phyloP scores from a whole-genome alignment of 805 yeast genomes.

The Ogataea paradorogensis region DNA sequence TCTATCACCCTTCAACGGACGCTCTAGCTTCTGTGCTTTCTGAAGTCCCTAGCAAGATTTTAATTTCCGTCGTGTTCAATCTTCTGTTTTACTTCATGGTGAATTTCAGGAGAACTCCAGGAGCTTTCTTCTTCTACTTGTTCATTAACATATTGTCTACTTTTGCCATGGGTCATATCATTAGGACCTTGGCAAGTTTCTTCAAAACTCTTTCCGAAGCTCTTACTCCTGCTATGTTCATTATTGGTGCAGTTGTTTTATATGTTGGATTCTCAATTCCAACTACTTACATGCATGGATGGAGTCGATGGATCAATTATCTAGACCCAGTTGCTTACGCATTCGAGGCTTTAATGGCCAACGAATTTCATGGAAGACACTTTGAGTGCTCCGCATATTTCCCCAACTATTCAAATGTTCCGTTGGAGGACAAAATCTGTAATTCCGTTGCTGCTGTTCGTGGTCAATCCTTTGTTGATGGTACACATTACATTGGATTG shows the following conservation, averaged over 20 bases:
- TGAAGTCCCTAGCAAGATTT: constrained; percentile 51
- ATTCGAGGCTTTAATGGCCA: constrained; percentile 54
- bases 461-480: constrained; percentile 41
- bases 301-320: constrained; percentile 67
- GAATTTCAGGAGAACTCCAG: constrained; percentile 49
- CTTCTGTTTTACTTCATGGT: constrained; percentile 51
- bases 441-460: constrained; percentile 45
- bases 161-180: constrained; percentile 51
- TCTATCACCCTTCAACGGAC: constrained; percentile 58
- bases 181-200: constrained; percentile 52
- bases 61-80: constrained; percentile 46
- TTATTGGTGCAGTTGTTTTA: constrained; percentile 46
- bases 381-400: constrained; percentile 44
- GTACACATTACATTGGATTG: constrained; percentile 50
- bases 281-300: constrained; percentile 52
- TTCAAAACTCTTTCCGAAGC: constrained; percentile 49
- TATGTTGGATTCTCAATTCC: constrained; percentile 62
- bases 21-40: constrained; percentile 61
- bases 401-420: constrained; percentile 43
- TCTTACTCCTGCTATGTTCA: constrained; percentile 55
- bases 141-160: constrained; percentile 43
- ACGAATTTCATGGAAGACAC: constrained; percentile 47
- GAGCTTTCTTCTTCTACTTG: constrained; percentile 52
- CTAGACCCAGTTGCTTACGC: constrained; percentile 56
- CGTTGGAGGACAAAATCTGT: constrained; percentile 45